Evolutionary conservation across 352 stramenopile genomes (phyloP).

Genomic region (Phytophthora sp.): DNA sequence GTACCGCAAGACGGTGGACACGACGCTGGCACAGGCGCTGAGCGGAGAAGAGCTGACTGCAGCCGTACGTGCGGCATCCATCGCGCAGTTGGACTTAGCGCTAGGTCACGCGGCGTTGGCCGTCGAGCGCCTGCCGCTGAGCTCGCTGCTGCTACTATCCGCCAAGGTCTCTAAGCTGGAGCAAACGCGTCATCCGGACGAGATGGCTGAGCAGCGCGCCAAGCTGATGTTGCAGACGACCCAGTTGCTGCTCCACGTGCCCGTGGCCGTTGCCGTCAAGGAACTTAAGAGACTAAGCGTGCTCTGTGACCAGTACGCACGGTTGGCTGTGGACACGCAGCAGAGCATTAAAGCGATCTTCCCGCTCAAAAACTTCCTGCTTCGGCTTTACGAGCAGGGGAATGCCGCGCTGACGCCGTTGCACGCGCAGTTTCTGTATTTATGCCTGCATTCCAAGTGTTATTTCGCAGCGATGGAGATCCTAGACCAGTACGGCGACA

Average conservation of each 20-base stretch:
- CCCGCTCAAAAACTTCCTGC: conserved; percentile 73
- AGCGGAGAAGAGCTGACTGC: conserved; percentile 48
- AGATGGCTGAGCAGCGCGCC: conserved; percentile 31
- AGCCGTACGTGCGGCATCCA: conserved; percentile 54
- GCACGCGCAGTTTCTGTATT: conserved; percentile 78
- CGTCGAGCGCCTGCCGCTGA: conserved; percentile 57
- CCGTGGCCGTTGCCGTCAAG: conserved; percentile 52
- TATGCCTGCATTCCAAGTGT: conserved; percentile 82
- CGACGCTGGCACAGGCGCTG: conserved; percentile 49
- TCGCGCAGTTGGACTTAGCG: conserved; percentile 65
- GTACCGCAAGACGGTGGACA: conserved; percentile 60
- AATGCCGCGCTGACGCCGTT: conserved; percentile 65
- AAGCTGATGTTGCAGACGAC: conserved; percentile 51
- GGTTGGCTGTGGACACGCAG: conserved; percentile 52
- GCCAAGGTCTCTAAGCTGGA: conserved; percentile 69
- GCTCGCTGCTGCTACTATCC: conserved; percentile 52
- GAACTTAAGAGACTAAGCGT: conserved; percentile 69
- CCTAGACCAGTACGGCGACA: conserved; percentile 58
- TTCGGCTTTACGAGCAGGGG: conserved; percentile 62
- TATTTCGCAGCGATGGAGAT: conserved; percentile 77
- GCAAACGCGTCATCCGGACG: conserved; percentile 24
- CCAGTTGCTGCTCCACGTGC: conserved; percentile 61
- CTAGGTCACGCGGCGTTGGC: conserved; percentile 58
- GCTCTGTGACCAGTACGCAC: conserved; percentile 57
- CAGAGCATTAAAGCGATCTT: conserved; percentile 71